Conservation (phyloP, 257 asterid species). For the Avicennia marina region DNA sequence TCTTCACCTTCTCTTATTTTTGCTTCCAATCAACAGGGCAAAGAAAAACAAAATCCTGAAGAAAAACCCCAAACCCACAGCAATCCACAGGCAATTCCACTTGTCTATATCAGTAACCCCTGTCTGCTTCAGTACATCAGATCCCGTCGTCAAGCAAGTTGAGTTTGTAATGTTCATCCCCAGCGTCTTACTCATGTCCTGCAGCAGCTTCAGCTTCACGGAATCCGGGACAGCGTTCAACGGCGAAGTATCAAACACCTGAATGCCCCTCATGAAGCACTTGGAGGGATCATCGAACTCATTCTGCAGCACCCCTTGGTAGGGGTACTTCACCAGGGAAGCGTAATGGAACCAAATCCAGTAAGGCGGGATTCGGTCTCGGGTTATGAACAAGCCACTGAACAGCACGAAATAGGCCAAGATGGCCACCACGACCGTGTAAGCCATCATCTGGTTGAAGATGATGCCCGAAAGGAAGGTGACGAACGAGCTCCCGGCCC, state of each 20-base stretch:
- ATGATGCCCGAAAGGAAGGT: constrained; percentile 35
- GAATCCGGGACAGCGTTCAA: constrained; percentile 7
- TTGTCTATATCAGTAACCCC: constrained; percentile 1
- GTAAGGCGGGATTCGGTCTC: constrained; percentile 33
- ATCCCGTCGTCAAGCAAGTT: constrained; percentile 29
- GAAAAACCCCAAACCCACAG: background rate
- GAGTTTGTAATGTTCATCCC: constrained; percentile 28
- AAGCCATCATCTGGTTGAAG: constrained; percentile 31
- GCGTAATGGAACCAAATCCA: constrained; percentile 49
- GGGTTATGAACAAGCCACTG: constrained; percentile 32
- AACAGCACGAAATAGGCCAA: constrained; percentile 31
- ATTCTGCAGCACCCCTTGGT: constrained; percentile 33
- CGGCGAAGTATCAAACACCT: constrained; percentile 33
- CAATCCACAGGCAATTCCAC: background rate
- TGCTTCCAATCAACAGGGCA: background rate
- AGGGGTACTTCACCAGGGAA: constrained; percentile 35
- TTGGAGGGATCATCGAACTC: constrained; percentile 25
- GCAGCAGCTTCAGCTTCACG: constrained; percentile 24
- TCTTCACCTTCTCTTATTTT: constrained; percentile 1
- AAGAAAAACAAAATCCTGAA: constrained; percentile 1
- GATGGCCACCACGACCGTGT: constrained; percentile 26
- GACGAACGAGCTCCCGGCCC: constrained; percentile 45
- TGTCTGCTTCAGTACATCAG: constrained; percentile 32
- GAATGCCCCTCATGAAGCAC: constrained; percentile 38
- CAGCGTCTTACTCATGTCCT: constrained; percentile 17